Conservation (phyloP, 179 eudicot genomes). For the Spinacia oleracea region DNA sequence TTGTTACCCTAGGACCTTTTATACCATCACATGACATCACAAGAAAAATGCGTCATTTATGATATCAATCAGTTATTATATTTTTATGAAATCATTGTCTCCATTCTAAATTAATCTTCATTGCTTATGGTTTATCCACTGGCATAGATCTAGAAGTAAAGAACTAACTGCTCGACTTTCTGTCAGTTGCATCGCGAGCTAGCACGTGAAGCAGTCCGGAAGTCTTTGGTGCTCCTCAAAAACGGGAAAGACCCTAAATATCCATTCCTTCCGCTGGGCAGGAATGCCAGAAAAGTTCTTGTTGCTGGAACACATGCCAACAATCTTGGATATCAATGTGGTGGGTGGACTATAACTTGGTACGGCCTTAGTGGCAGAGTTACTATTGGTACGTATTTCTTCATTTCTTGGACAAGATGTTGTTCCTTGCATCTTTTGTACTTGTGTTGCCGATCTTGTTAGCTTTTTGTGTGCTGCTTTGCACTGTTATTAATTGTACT, state of each 20-base stretch:
- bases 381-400: constrained; percentile 59
- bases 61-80: neutral
- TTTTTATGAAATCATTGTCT: neutral
- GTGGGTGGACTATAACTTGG: constrained; percentile 56
- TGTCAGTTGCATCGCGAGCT: constrained; percentile 74
- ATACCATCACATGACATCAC: neutral
- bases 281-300: constrained; percentile 57
- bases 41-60: neutral
- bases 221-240: constrained; percentile 73
- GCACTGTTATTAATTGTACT: neutral
- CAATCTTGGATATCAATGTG: constrained; percentile 52
- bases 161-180: constrained; percentile 19
- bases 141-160: neutral
- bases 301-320: constrained; percentile 64
- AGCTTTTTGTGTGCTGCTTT: neutral
- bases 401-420: neutral
- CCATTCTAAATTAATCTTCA: neutral
- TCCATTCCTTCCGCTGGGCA: constrained; percentile 71
- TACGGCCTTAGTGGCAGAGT: constrained; percentile 70
- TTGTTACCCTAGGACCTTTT: neutral
- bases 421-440: neutral
- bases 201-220: constrained; percentile 90
- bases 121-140: neutral
- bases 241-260: constrained; percentile 61
- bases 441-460: neutral